Evolutionary conservation across 805 yeast genomes (phyloP).

Genomic region (Teunomyces barrocoloradensis): DNA sequence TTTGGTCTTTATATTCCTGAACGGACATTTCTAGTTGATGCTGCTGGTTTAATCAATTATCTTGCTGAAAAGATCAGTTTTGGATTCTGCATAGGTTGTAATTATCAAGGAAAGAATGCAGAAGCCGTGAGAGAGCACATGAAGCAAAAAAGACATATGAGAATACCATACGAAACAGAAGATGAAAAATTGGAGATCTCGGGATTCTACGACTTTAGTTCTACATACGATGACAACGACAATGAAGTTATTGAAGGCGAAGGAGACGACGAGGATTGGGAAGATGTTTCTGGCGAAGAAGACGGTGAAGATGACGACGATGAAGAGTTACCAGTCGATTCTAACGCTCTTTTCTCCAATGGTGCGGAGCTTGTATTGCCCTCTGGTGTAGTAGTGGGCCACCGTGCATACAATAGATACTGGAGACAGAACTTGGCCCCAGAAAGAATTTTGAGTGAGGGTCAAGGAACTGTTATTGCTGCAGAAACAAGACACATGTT

Average conservation of each 20-base stretch:
- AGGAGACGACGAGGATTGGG: slow-evolving; percentile 34
- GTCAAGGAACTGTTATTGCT: slow-evolving; percentile 46
- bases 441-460: slow-evolving; percentile 44
- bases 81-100: slow-evolving; percentile 82
- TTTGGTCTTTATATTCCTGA: slow-evolving; percentile 94
- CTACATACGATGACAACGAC: slow-evolving; percentile 47
- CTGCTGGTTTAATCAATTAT: slow-evolving; percentile 69
- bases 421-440: slow-evolving; percentile 45
- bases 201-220: slow-evolving; percentile 79
- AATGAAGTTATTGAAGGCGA: slow-evolving; percentile 5
- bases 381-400: slow-evolving; percentile 43
- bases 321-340: slow-evolving; percentile 20
- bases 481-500: slow-evolving; percentile 54
- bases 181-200: slow-evolving; percentile 75
- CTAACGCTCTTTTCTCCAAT: slow-evolving; percentile 30
- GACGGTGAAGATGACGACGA: slow-evolving; percentile 23
- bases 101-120: slow-evolving; percentile 76
- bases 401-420: slow-evolving; percentile 41
- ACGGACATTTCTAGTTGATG: slow-evolving; percentile 60
- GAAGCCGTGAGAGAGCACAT: slow-evolving; percentile 91
- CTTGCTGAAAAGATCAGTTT: slow-evolving; percentile 77
- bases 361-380: slow-evolving; percentile 43
- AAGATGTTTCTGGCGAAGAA: slow-evolving; percentile 31
- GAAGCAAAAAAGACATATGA: slow-evolving; percentile 80
- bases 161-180: slow-evolving; percentile 80